Percentiles rank a stretch among this genome's conserved stretches.
Evolutionary conservation across 139 green algal species (phyloP).

Genomic region (Chlamydomonas sphaeroides): DNA sequence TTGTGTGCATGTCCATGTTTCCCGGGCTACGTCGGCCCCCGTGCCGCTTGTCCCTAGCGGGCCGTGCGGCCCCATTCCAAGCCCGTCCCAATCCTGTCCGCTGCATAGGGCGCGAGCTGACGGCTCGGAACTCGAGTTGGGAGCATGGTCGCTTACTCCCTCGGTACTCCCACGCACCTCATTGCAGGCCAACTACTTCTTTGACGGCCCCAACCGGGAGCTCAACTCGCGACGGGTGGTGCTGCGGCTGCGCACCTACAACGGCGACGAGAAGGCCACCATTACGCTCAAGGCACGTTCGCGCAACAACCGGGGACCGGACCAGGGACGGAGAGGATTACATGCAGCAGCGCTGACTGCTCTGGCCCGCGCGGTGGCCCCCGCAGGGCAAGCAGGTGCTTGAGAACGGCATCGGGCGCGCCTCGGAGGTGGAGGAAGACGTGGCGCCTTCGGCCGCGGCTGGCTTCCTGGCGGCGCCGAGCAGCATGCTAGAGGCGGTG

Average conservation of each 20-base stretch:
- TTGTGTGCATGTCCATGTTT: no score
- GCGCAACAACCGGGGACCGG: no score
- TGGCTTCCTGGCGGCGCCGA: slow-evolving; percentile 69
- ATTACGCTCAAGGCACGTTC: slow-evolving; percentile 94
- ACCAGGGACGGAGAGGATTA: no score
- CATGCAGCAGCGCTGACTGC: no score
- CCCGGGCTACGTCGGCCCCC: no score
- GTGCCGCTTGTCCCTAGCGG: no score
- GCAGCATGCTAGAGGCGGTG: slow-evolving; percentile 63
- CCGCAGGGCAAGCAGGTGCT: slow-evolving; percentile 77
- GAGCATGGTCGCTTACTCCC: no score
- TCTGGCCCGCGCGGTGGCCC: no score
- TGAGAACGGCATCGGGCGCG: slow-evolving; percentile 80
- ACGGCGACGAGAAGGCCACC: slow-evolving; percentile 78
- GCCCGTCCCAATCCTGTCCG: no score
- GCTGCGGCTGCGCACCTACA: slow-evolving; percentile 89
- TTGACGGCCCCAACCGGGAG: slow-evolving; percentile 86
- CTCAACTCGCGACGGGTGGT: slow-evolving; percentile 75
- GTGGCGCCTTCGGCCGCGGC: slow-evolving; percentile 61
- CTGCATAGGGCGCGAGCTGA: no score
- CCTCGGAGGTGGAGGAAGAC: slow-evolving; percentile 83
- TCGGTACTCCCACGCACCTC: not conserved
- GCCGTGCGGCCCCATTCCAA: no score
- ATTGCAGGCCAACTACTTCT: slow-evolving; percentile 98
- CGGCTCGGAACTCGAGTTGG: no score